A percentile compares a stretch with the other conserved stretches of the same genome.
Conservation (phyloP, 768 basidiomycete genomes). For the Fibroporia radiculosa region DNA sequence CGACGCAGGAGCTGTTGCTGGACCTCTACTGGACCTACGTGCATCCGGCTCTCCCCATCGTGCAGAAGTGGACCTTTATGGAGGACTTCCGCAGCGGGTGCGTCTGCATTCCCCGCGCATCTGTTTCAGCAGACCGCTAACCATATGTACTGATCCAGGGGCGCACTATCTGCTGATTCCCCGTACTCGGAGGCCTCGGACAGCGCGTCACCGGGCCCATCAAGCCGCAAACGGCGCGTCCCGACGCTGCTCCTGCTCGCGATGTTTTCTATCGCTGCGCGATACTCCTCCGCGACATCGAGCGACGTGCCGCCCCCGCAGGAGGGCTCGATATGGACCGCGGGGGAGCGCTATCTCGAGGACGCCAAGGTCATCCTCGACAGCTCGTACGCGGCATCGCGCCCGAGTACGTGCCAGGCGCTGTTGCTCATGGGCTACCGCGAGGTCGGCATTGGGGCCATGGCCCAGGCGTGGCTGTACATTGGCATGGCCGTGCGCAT, state of each 20-base stretch:
- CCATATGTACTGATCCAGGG: slow-evolving; percentile 2
- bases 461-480: slow-evolving; percentile 84
- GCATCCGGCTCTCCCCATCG: slow-evolving; percentile 69
- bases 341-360: slow-evolving; percentile 66
- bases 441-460: slow-evolving; percentile 82
- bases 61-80: slow-evolving; percentile 66
- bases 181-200: slow-evolving; percentile 23
- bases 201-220: slow-evolving; percentile 22
- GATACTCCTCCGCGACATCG: slow-evolving; percentile 40
- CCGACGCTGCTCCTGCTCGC: slow-evolving; percentile 65
- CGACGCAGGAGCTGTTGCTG: slow-evolving; percentile 61
- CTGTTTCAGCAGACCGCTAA: background rate
- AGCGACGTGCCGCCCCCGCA: slow-evolving; percentile 27
- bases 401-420: slow-evolving; percentile 70
- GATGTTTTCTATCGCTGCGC: slow-evolving; percentile 81
- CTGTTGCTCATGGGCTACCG: slow-evolving; percentile 76
- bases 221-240: slow-evolving; percentile 35
- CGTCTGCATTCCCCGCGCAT: slow-evolving; percentile 10
- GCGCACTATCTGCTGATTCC: slow-evolving; percentile 18
- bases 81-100: slow-evolving; percentile 42
- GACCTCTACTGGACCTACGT: slow-evolving; percentile 78
- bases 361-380: slow-evolving; percentile 62
- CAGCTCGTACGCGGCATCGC: slow-evolving; percentile 59
- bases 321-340: slow-evolving; percentile 68
- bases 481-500: slow-evolving; percentile 87